Conservation (phyloP, 176 grass and related monocot species). For the Oryza australiensis region DNA sequence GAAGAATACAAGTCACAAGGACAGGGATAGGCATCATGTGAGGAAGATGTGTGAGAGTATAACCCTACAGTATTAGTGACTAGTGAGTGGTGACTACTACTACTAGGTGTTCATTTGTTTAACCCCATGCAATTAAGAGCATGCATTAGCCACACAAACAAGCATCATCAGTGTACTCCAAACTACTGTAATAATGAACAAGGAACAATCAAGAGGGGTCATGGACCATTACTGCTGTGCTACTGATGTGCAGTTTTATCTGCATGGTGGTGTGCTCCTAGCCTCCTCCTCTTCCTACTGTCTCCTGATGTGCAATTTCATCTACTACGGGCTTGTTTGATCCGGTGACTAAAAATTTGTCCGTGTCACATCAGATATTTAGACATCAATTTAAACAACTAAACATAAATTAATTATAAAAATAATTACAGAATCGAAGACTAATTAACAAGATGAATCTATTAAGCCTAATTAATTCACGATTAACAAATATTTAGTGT, state of each 20-base stretch:
- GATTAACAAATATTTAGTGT: too few relatives aligned
- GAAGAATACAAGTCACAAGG: slow-evolving; percentile 41
- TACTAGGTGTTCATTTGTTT: slow-evolving; percentile 38
- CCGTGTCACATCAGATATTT: too few relatives aligned
- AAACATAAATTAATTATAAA: too few relatives aligned
- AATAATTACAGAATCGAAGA: too few relatives aligned
- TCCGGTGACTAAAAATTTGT: too few relatives aligned
- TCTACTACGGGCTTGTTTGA: too few relatives aligned
- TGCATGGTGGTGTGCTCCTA: background rate
- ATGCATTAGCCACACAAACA: slow-evolving; percentile 33
- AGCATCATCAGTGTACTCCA: slow-evolving; percentile 28
- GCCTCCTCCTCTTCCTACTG: too few relatives aligned
- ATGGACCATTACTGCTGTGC: slow-evolving; percentile 1
- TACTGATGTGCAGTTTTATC: background rate
- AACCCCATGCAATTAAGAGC: slow-evolving; percentile 27
- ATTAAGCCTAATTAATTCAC: too few relatives aligned
- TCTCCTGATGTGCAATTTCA: background rate
- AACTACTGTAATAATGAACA: slow-evolving; percentile 21
- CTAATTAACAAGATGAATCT: too few relatives aligned
- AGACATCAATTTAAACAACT: too few relatives aligned
- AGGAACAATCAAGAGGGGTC: slow-evolving; percentile 20
- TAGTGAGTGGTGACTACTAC: background rate
- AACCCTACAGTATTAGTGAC: background rate
- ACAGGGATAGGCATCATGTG: slow-evolving; percentile 32
- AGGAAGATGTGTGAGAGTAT: slow-evolving; percentile 24